These are phyloP conservation scores for Mimosa pudica DNA, from an alignment of 306 rosid species.

Conservation along the genomic window DNA sequence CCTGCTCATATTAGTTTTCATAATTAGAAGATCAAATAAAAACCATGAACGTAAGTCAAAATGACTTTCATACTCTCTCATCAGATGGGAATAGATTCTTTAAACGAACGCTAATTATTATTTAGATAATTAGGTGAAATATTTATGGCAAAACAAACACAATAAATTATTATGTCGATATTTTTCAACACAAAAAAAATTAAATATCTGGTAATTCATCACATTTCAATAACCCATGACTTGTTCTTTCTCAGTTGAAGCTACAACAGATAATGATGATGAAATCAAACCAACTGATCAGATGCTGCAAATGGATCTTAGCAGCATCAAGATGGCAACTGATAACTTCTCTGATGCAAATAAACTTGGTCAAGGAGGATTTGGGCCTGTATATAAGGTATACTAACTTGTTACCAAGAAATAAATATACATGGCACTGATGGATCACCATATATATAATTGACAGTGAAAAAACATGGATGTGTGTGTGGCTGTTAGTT, in stretches of 20 bases:
- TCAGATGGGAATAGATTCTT: not conserved
- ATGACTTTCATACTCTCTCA: not conserved
- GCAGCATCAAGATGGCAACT: slow-evolving; percentile 35
- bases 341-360: slow-evolving; percentile 37
- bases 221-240: not conserved
- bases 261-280: not conserved
- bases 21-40: not conserved
- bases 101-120: not conserved
- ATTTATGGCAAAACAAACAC: not conserved
- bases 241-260: not conserved
- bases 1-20: not conserved
- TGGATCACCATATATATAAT: not conserved
- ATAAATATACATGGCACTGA: too few relatives aligned
- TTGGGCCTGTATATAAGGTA: slow-evolving; percentile 44
- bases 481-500: not conserved
- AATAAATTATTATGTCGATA: not conserved
- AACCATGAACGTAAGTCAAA: not conserved
- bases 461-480: not conserved
- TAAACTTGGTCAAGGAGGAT: slow-evolving; percentile 48
- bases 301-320: slow-evolving; percentile 31
- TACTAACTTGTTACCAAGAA: not conserved
- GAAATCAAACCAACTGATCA: slow-evolving; percentile 21
- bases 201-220: not conserved
- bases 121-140: not conserved
- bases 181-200: not conserved